Base-by-base conservation (phyloP, 495 filamentous ascomycete species). In the Xylaria longipes region DNA sequence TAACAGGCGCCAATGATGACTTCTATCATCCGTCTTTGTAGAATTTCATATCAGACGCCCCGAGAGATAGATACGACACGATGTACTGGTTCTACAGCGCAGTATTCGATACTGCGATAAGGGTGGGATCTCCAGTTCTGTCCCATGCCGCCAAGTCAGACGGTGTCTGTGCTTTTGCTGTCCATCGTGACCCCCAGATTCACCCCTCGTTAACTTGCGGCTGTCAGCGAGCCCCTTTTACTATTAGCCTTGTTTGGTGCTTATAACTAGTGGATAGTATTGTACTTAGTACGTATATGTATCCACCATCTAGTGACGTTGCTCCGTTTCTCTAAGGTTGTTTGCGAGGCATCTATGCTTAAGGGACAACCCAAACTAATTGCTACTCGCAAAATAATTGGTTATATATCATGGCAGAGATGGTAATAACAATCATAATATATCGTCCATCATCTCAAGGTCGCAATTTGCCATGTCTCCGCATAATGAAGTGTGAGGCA, bases 401-500 rank as follows among this genome's bases (percentile, higher is more conserved):
- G n/a, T 25, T 56, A n/a, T 54, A 54, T 43, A 56, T 22, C 9
- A 66, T 35, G 43, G n/a, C 31, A 48, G 39, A 65, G 37, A 25
- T 43, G 17, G 35, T 41, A 37, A 22, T 56, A 48, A 43, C 48
- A 56, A 56, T 67, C 65, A 56, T 67, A 31, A 22, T 46, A 52
- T 64, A 48, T 39, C 31, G 45, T 15, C 43, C 22, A 39, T 50
- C 31, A 41, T 63, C n/a, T 52, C 63, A 52, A 66, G 46, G 65
- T 56, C 22, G 65, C 65, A 67, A 67, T 56, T 52, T 54, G 11
- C 46, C 29, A 15, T 37, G 27, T 46, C 54, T 46, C 66, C 66
- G 54, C 66, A 69, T 69, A 69, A 69, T 61, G 66, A 60, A 27
- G 66, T 68, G 65, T 69, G 66, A 69, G 66, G 66, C 66, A 69